Base-by-base conservation (phyloP, 2,329 filamentous ascomycete genomes). In the Berkeleyomyces basicola region DNA sequence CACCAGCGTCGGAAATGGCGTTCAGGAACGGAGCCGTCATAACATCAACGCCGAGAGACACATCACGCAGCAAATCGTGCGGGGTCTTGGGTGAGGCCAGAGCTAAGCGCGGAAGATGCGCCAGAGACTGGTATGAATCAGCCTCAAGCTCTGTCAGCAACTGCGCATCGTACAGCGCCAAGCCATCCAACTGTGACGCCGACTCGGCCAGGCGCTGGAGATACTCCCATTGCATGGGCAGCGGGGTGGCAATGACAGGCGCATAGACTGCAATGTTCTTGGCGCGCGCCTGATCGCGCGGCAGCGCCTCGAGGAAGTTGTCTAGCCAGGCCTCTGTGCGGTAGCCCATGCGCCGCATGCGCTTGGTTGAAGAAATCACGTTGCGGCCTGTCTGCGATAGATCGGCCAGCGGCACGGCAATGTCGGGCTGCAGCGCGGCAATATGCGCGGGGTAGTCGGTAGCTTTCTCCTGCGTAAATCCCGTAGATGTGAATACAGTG, bases 321-420 rank as follows among this genome's bases (percentile, higher is more conserved):
- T 82, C 80, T 16, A 92, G 77, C 89, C 90, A 97, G 44, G 82
- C 80, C 70, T 93, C 87, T 0, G 89, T 96, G 63, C 92, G 80
- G 69, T 93, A 90, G 33, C 84, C 85, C 84, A 96, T 96, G 69
- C 88, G 90, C 43, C 83, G 78, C 57, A 87, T 82, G 55, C 91
- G 81, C 73, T 95, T 96, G 23, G 40, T 36, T 4, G 49, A 61
- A 7, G 79, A 75, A 2, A 85, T 82, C 0, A 87, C 80, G 3
- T 72, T 76, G 66, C 61, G 76, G 75, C 73, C 75, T 9, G 70
- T 70, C 62, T 76, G 68, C 68, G 74, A 67, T 7, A 91, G 79
- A 72, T 99, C 93, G 4, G 86, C 87, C 60, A 95, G 73, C 0
- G 84, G 84, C 33, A 97, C 79, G 43, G 86, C 82, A 61, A 97